Evolutionary conservation across 345 rosid species (phyloP), one percentile per base, ranked within the genome.

Genomic region (Hypericum perforatum): DNA sequence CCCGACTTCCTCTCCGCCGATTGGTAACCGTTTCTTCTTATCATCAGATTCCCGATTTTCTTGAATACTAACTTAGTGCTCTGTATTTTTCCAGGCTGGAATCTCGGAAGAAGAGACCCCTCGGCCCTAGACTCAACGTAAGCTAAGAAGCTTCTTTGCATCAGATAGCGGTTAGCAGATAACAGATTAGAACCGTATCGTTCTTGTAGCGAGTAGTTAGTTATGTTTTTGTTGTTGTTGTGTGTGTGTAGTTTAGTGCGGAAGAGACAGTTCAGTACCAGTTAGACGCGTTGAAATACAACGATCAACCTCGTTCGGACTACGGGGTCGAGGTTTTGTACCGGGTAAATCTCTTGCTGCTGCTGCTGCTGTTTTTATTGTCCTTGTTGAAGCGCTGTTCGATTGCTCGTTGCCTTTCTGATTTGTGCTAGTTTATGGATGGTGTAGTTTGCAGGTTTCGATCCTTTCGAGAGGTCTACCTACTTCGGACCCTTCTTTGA

Each of bases 401-500:
- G 9, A 37, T 22, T 22, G 52, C 7, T 16, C 6, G 12, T 38
- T 4, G 8, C 45, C 43, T 52, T 61, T 4, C 6, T 22, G 9
- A 12, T 50, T 41, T 11, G 6, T 54, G 57, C 37, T 49, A 8
- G 3, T 9, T 57, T 16, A 52, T 61, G 69, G 37, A 47, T 49
- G 37, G 13, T 60, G 42, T 76, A 86, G 98, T 87, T 91, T 76
- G 96, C 98, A 60, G 96, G 98, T 61, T 87, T 91, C 39, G 98
- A 91, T 66, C 98, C 96, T 14, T 87, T 87, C 53, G 96, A 86
- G 74, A 82, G 98, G 61, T 91, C 96, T 0, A 76, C 85, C 0
- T 91, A 91, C 59, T 86, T 86, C n/a, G 98, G 98, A 22, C 96
- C 96, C 41, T 76, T 81, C 73, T 87, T 82, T 46, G 95, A 91